Conservation (phyloP, 768 basidiomycete genomes). For the Kondoa subrosea region DNA sequence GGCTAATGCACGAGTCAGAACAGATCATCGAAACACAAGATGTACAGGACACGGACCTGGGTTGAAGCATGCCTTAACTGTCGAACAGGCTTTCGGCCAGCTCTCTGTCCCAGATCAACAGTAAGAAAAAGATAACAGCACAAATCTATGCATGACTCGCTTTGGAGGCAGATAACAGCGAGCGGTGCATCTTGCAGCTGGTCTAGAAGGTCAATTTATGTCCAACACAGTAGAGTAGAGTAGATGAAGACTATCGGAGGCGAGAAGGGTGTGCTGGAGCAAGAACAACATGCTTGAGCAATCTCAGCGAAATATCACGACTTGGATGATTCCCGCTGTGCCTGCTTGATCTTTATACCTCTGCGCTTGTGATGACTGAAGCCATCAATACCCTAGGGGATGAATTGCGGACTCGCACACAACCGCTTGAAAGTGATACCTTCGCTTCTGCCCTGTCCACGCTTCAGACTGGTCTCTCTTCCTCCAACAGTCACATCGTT, state of each 20-base stretch:
- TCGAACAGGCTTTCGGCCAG: background rate
- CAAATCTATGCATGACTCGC: background rate
- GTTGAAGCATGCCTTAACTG: background rate
- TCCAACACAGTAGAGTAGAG: too few relatives aligned
- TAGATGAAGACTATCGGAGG: too few relatives aligned
- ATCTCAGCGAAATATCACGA: too few relatives aligned
- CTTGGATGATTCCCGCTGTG: background rate
- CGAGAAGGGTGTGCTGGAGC: too few relatives aligned
- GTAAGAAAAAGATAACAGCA: background rate
- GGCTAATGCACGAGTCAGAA: slow-evolving; percentile 8
- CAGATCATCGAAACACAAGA: background rate
- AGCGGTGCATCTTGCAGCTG: background rate
- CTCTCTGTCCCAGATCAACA: background rate
- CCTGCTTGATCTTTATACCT: too few relatives aligned
- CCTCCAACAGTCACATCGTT: background rate
- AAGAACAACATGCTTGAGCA: too few relatives aligned
- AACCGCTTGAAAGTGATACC: background rate
- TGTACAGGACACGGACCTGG: background rate
- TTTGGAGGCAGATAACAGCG: background rate
- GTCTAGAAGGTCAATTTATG: background rate
- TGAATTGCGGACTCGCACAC: background rate
- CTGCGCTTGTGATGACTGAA: background rate
- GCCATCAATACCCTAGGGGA: background rate
- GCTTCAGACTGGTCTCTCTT: background rate
- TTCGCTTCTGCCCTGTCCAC: background rate